Evolutionary conservation across 139 green algal species (phyloP).

Genomic region (Chlamydomonas incerta): DNA sequence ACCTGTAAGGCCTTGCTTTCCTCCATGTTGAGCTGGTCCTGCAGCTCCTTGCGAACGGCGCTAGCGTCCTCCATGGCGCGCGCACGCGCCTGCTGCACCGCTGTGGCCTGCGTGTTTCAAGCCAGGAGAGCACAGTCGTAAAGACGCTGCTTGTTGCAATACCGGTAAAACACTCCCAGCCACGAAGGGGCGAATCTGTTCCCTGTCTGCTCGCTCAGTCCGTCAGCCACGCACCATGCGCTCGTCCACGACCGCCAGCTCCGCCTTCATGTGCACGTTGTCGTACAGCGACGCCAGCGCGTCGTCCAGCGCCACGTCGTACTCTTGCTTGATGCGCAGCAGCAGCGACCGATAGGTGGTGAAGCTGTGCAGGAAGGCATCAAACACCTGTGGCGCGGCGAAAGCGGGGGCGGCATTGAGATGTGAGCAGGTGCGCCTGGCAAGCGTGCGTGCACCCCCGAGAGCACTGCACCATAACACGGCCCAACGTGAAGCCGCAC

Average conservation of each 20-base stretch:
- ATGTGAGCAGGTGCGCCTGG: too few relatives aligned
- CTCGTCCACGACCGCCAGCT: slow-evolving; percentile 61
- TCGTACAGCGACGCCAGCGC: slow-evolving; percentile 65
- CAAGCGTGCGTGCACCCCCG: too few relatives aligned
- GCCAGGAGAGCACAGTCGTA: too few relatives aligned
- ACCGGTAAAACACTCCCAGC: too few relatives aligned
- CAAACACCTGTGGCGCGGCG: slow-evolving; percentile 52
- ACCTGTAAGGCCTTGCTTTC: slow-evolving; percentile 45
- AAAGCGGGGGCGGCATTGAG: background rate
- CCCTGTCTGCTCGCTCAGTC: too few relatives aligned
- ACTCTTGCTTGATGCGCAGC: slow-evolving; percentile 63
- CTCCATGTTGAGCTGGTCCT: slow-evolving; percentile 52
- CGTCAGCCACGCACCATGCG: slow-evolving; percentile 46
- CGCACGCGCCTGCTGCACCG: slow-evolving; percentile 47
- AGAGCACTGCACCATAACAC: too few relatives aligned
- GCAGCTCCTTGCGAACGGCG: slow-evolving; percentile 52
- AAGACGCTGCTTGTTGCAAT: too few relatives aligned
- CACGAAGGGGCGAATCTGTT: too few relatives aligned
- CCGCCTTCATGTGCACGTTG: slow-evolving; percentile 69
- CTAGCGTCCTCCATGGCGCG: slow-evolving; percentile 38
- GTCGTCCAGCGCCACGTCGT: slow-evolving; percentile 67
- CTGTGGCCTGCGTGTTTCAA: slow-evolving; percentile 10
- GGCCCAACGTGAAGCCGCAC: background rate
- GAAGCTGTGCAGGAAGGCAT: slow-evolving; percentile 75
- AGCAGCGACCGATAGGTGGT: slow-evolving; percentile 70